Evolutionary conservation across 495 filamentous ascomycete genomes (phyloP).

Genomic region (Neurospora sublineolata): DNA sequence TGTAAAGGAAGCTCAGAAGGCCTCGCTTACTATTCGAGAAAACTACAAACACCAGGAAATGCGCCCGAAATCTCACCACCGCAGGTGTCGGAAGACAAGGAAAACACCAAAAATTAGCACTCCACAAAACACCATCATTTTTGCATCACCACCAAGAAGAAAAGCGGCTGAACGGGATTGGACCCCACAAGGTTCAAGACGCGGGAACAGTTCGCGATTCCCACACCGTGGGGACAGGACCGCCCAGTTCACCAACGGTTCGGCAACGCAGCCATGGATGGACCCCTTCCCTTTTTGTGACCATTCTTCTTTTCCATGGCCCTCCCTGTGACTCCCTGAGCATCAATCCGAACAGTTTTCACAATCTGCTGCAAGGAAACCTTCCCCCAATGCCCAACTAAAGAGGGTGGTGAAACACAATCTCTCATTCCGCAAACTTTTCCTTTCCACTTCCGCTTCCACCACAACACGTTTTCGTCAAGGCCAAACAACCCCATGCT

Average conservation of each 20-base stretch:
- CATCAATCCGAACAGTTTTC: neutral
- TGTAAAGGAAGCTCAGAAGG: neutral
- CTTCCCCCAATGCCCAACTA: neutral
- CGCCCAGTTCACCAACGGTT: neutral
- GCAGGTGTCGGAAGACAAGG: neutral
- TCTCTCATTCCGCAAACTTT: neutral
- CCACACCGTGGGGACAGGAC: neutral
- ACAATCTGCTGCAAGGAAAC: neutral
- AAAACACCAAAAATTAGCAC: neutral
- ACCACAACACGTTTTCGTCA: neutral
- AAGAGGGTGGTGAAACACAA: neutral
- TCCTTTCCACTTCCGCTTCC: neutral
- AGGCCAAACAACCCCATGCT: neutral
- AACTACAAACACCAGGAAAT: neutral
- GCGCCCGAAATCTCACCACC: neutral
- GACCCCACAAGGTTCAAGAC: neutral
- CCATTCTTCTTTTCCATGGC: neutral
- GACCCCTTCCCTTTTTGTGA: neutral
- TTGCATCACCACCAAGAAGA: neutral
- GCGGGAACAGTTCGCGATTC: neutral
- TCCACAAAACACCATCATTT: neutral
- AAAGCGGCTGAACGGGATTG: neutral
- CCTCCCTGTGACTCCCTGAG: neutral
- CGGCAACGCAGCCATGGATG: neutral
- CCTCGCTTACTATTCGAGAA: neutral